Evolutionary conservation across 1,284 basidiomycete genomes (phyloP).

Genomic region (Singerocomus rubriflavus): DNA sequence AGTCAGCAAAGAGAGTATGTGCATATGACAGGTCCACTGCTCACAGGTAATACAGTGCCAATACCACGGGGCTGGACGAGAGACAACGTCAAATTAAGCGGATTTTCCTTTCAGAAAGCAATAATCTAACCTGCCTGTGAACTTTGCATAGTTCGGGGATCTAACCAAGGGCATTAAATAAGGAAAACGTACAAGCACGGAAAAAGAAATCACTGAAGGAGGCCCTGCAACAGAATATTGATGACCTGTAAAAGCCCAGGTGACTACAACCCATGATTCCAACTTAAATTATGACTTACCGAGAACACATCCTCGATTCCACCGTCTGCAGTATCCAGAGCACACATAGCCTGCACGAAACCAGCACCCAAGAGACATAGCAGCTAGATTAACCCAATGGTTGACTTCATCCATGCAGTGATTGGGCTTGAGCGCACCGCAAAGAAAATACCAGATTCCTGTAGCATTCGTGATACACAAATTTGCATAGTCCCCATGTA

Average conservation of each 20-base stretch:
- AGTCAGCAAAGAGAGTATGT: slow-evolving; percentile 6
- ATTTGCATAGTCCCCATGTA: slow-evolving; percentile 86
- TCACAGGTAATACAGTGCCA: slow-evolving; percentile 80
- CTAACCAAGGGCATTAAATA: slow-evolving; percentile 36
- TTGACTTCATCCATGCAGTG: not conserved
- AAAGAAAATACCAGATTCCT: slow-evolving; percentile 93
- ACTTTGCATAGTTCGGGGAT: slow-evolving; percentile 77
- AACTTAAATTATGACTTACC: slow-evolving; percentile 34
- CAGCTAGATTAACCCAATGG: slow-evolving; percentile 45
- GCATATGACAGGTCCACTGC: slow-evolving; percentile 21
- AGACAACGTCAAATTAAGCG: slow-evolving; percentile 11
- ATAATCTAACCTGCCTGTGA: slow-evolving; percentile 44
- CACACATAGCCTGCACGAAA: slow-evolving; percentile 84
- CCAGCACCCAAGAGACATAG: slow-evolving; percentile 80
- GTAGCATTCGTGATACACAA: slow-evolving; percentile 84
- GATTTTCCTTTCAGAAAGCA: slow-evolving; percentile 4
- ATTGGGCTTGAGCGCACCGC: slow-evolving; percentile 45
- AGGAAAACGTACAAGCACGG: not conserved
- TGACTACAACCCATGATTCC: not conserved
- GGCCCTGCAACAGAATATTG: slow-evolving; percentile 76
- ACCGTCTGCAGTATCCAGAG: slow-evolving; percentile 89
- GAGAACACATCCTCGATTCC: slow-evolving; percentile 51
- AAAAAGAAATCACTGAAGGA: slow-evolving; percentile 61
- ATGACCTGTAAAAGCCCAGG: slow-evolving; percentile 46
- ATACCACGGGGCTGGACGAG: slow-evolving; percentile 57